These are phyloP conservation scores for Leptomonas pyrrhocoris DNA, from an alignment of 208 protist species.

Conservation along the genomic window DNA sequence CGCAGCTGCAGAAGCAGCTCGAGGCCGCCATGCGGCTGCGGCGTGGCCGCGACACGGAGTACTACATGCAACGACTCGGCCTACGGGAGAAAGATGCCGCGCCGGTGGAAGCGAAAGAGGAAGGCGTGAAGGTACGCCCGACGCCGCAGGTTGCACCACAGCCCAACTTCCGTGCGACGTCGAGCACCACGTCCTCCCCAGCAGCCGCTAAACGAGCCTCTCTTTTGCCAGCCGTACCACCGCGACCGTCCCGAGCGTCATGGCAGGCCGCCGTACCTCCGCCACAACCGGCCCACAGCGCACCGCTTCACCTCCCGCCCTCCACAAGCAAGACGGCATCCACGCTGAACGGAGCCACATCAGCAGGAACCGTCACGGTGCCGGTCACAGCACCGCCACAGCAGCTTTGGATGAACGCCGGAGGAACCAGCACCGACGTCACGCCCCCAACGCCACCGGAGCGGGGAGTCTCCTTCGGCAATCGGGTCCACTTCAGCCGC, in stretches of 20 bases:
- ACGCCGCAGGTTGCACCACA: background rate
- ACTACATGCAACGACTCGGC: slow-evolving; percentile 56
- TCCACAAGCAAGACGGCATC: background rate
- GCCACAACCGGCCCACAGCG: background rate
- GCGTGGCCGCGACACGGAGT: slow-evolving; percentile 51
- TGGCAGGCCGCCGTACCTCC: background rate
- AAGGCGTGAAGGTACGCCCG: background rate
- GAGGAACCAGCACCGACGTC: background rate
- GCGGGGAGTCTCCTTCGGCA: slow-evolving; percentile 53
- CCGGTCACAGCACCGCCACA: background rate
- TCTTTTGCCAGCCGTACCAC: slow-evolving; percentile 1
- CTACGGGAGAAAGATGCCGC: slow-evolving; percentile 12
- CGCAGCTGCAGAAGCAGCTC: slow-evolving; percentile 55
- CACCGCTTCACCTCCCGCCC: background rate
- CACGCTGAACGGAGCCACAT: background rate
- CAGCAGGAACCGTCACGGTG: background rate
- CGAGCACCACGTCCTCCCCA: background rate
- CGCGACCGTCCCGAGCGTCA: background rate
- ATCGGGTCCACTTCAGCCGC: slow-evolving; percentile 41
- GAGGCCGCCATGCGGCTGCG: slow-evolving; percentile 39
- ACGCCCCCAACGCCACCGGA: slow-evolving; percentile 40
- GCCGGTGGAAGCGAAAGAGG: slow-evolving; percentile 1
- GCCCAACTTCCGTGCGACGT: background rate
- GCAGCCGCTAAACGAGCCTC: background rate
- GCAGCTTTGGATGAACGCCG: background rate